A percentile compares a stretch with the other conserved stretches of the same genome.
Conservation (phyloP, 2,329 filamentous ascomycete species). For the Xylaria sp. region DNA sequence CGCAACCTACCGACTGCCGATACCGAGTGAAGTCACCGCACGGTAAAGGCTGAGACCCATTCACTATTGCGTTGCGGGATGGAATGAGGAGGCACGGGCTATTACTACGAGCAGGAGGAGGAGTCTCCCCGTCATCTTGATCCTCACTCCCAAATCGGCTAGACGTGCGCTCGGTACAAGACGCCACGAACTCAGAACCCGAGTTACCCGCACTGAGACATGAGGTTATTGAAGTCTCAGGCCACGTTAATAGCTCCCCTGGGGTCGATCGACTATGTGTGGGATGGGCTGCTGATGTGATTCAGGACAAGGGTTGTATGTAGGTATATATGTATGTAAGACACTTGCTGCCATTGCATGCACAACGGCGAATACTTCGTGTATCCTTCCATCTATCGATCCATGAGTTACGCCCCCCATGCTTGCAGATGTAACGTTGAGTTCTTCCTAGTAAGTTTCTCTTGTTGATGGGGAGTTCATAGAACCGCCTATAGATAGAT, state of each 20-base stretch:
- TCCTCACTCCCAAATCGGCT: neutral
- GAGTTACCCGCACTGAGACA: neutral
- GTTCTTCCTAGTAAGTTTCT: neutral
- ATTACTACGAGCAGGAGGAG: too few species aligned
- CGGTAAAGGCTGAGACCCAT: too few species aligned
- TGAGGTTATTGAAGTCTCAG: neutral
- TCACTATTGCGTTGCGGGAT: too few species aligned
- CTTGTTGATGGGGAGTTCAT: neutral
- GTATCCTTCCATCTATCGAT: neutral
- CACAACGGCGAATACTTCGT: neutral
- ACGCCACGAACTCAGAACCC: constrained; percentile 1
- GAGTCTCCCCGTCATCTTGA: too few species aligned
- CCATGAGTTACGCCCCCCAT: neutral
- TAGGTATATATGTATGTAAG: constrained; percentile 18
- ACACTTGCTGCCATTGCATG: constrained; percentile 11
- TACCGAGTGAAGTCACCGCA: too few species aligned
- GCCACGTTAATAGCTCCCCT: neutral
- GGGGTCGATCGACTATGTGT: neutral
- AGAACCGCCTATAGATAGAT: too few species aligned
- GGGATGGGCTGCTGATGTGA: neutral
- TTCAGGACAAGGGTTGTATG: constrained; percentile 4
- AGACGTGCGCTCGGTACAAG: neutral
- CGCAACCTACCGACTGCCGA: too few species aligned
- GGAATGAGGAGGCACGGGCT: too few species aligned
- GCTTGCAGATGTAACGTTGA: constrained; percentile 3